Evolutionary conservation across 495 filamentous ascomycete species (phyloP), one percentile per base, ranked within the genome.

Genomic region (Lophiostoma macrostomum): DNA sequence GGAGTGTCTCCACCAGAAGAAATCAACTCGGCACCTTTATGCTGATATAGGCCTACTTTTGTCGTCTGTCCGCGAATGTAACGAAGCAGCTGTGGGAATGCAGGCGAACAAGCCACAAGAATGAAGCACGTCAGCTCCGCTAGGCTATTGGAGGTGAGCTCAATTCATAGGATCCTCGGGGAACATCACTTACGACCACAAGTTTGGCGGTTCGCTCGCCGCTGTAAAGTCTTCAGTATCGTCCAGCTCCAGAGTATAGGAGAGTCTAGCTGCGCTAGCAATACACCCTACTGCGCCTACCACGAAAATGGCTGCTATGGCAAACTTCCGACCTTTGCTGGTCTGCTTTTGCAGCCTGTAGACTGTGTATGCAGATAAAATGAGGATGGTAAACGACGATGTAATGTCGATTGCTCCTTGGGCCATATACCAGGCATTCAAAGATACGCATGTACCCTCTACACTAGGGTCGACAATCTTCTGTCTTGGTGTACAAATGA

Each of bases 311-410:
- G 14, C 28, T 16, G 16, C 14, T 8, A 54, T 31, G 8, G 19
- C 7, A n/a, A 28, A 22, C 31, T 37, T 32, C 19, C 31, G 25
- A n/a, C n/a, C n/a, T 22, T 36, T 43, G 7, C 7, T 13, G 3
- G 49, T 13, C n/a, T n/a, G 35, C 25, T 43, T 18, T 12, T 43
- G 49, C 25, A 54, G 41, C 25, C 19, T 34, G 14, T 19, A 14
- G n/a, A 47, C 24, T n/a, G 12, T 19, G 12, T 16, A 20, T 2
- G 47, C 14, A n/a, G 51, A 23, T 14, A 54, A 11, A 11, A 54
- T 5, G 1, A 54, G 31, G 5, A 54, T 45, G 5, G 18, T 20
- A 19, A 39, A 37, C 48, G 31, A 66, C 50, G 25, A 60, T n/a
- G n/a, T n/a, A n/a, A n/a, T n/a, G n/a, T n/a, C n/a, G n/a, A n/a